Conservation (phyloP, 768 basidiomycete species). For the Nidularia pulvinata region DNA sequence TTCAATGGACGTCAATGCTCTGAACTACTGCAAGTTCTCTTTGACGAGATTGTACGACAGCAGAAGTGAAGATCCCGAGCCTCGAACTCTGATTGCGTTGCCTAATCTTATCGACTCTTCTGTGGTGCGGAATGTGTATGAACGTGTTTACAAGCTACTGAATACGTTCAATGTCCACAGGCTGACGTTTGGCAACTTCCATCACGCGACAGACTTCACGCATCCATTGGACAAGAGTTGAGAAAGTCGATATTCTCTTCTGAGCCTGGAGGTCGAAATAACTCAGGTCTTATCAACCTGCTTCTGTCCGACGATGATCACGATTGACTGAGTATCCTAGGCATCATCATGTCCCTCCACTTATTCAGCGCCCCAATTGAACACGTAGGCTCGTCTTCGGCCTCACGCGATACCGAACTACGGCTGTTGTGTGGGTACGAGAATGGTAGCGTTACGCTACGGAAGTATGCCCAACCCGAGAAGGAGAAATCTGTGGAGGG, state of each 20-base stretch:
- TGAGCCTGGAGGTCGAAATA: conserved; percentile 50
- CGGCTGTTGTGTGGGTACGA: conserved; percentile 81
- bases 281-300: conserved; percentile 42
- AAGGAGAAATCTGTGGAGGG: conserved; percentile 63
- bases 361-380: conserved; percentile 38
- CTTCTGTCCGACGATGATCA: background rate
- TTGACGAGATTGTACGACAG: conserved; percentile 33
- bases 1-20: conserved; percentile 87
- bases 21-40: conserved; percentile 94
- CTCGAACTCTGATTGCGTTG: conserved; percentile 66
- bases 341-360: conserved; percentile 90
- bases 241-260: conserved; percentile 30
- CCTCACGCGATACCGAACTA: conserved; percentile 37
- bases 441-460: conserved; percentile 81
- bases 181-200: conserved; percentile 90
- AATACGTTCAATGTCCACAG: conserved; percentile 33
- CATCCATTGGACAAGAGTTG: conserved; percentile 72
- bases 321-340: conserved; percentile 30
- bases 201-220: conserved; percentile 67
- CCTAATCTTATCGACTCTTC: conserved; percentile 92
- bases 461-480: conserved; percentile 41
- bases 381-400: conserved; percentile 16
- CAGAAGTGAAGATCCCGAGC: conserved; percentile 2
- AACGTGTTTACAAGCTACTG: background rate
- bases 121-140: conserved; percentile 41